A percentile compares a stretch with the other conserved stretches of the same genome.
These are phyloP conservation scores for Brassica hybrid DNA, from an alignment of 441 rosid genomes.

Conservation along the genomic window DNA sequence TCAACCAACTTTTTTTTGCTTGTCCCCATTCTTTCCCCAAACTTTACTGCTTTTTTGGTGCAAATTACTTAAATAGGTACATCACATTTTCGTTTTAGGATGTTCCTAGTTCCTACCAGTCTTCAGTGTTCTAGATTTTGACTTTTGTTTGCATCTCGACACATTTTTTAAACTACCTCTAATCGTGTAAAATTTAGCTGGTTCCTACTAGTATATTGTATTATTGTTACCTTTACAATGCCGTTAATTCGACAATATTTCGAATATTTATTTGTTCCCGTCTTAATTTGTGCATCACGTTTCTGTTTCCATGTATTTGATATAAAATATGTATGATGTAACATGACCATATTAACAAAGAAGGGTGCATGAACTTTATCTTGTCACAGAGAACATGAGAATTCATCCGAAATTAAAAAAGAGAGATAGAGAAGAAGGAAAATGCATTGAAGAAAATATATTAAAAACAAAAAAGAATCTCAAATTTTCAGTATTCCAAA, in stretches of 20 bases:
- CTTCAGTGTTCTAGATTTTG: slow-evolving; percentile 25
- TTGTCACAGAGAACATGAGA: slow-evolving; percentile 58
- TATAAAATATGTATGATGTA: background rate
- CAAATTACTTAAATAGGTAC: slow-evolving; percentile 10
- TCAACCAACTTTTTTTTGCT: slow-evolving; percentile 46
- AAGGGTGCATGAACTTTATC: slow-evolving; percentile 42
- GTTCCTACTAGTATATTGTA: background rate
- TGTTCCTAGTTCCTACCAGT: slow-evolving; percentile 23
- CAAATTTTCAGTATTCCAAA: background rate
- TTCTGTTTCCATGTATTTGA: slow-evolving; percentile 2
- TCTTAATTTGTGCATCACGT: background rate
- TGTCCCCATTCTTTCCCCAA: slow-evolving; percentile 43
- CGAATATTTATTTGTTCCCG: background rate
- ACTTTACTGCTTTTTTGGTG: background rate
- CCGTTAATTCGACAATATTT: background rate
- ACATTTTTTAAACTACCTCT: background rate
- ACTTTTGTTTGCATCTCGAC: slow-evolving; percentile 25
- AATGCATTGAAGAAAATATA: slow-evolving; percentile 45
- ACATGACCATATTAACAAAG: slow-evolving; percentile 27
- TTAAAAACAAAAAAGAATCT: slow-evolving; percentile 33
- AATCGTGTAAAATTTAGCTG: background rate
- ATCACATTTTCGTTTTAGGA: slow-evolving; percentile 12
- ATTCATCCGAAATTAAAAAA: slow-evolving; percentile 50
- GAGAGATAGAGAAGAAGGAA: slow-evolving; percentile 15
- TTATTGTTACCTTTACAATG: background rate